Percentiles rank a stretch among this genome's conserved stretches.
These are phyloP conservation scores for Botryosphaeria dothidea DNA, from an alignment of 2,329 filamentous ascomycete genomes.

Conservation along the genomic window DNA sequence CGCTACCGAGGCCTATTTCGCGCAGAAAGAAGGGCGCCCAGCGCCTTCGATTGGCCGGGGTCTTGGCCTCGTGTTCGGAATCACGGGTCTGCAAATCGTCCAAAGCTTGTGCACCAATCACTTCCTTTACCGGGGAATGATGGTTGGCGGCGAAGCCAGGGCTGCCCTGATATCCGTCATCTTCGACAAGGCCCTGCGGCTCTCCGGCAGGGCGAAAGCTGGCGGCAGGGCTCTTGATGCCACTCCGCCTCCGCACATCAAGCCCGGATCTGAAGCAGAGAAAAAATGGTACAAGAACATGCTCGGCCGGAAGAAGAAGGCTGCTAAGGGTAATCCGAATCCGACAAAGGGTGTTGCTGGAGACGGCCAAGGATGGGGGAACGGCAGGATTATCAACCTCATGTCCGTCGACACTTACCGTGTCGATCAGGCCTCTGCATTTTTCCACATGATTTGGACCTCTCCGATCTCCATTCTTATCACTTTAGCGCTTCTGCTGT, in stretches of 20 bases:
- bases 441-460: constrained; percentile 93
- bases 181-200: constrained; percentile 88
- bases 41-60: constrained; percentile 72
- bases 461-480: constrained; percentile 76
- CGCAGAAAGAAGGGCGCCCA: constrained; percentile 52
- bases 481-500: constrained; percentile 74
- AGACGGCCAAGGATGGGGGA: constrained; percentile 84
- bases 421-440: constrained; percentile 80
- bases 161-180: constrained; percentile 82
- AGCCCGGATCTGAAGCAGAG: constrained; percentile 51
- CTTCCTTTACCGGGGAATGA: constrained; percentile 90
- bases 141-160: constrained; percentile 81
- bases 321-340: constrained; percentile 42
- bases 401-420: constrained; percentile 97
- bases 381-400: constrained; percentile 86
- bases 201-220: constrained; percentile 85
- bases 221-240: constrained; percentile 61
- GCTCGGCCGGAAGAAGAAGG: constrained; percentile 39
- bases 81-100: constrained; percentile 80
- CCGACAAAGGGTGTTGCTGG: constrained; percentile 55
- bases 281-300: constrained; percentile 53
- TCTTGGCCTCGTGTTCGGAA: constrained; percentile 79
- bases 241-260: constrained; percentile 44
- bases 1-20: constrained; percentile 74
- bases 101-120: constrained; percentile 84